These are phyloP conservation scores for Penicillium cinerascens DNA, from an alignment of 495 filamentous ascomycete genomes.

Conservation along the genomic window DNA sequence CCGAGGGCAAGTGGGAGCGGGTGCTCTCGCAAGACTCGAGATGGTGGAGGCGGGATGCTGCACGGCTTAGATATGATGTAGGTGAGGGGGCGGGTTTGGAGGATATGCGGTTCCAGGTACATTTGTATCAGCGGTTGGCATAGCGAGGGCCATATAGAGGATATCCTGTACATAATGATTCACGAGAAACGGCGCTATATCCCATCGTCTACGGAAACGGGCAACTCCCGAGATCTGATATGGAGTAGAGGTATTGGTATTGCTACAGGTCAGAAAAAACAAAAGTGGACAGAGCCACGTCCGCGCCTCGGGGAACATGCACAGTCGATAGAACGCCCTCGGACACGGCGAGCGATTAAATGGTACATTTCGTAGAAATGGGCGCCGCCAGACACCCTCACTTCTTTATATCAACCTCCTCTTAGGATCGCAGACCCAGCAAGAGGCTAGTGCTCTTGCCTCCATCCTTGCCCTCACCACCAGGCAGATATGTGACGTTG, in stretches of 20 bases:
- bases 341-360: slow-evolving; percentile 26
- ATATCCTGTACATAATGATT: background rate
- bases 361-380: slow-evolving; percentile 27
- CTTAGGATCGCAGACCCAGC: slow-evolving; percentile 54
- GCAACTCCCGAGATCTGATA: background rate
- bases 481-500: slow-evolving; percentile 92
- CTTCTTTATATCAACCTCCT: slow-evolving; percentile 8
- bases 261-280: slow-evolving; percentile 38
- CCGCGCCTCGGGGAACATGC: slow-evolving; percentile 30
- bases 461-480: slow-evolving; percentile 61
- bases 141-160: slow-evolving; percentile 1
- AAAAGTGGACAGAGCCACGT: slow-evolving; percentile 20
- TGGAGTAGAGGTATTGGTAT: slow-evolving; percentile 40
- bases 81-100: slow-evolving; percentile 59
- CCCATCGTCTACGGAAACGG: background rate
- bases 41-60: slow-evolving; percentile 74
- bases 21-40: slow-evolving; percentile 66
- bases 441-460: slow-evolving; percentile 61
- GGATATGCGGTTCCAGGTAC: slow-evolving; percentile 92
- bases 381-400: slow-evolving; percentile 17
- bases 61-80: slow-evolving; percentile 73
- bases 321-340: slow-evolving; percentile 27
- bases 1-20: slow-evolving; percentile 63
- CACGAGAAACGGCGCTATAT: background rate
- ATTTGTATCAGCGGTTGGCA: slow-evolving; percentile 59